Evolutionary conservation across 805 yeast species (phyloP), one percentile per base, ranked within the genome.

Genomic region (Maudiozyma barnettii): DNA sequence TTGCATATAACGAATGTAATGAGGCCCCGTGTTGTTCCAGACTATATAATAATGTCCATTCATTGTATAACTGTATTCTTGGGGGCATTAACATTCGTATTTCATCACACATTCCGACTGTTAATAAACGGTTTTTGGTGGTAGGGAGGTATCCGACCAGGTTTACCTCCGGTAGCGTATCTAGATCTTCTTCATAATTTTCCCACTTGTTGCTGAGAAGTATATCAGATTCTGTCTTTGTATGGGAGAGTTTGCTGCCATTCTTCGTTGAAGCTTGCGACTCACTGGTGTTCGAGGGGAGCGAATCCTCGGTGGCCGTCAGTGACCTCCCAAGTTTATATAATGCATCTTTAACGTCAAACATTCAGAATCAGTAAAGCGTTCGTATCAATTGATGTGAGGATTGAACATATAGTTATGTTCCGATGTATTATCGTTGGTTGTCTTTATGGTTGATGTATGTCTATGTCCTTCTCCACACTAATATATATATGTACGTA

Each of bases 21-120:
- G 96, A 85, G 0, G 95, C 82, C 0, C 99, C 99, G 61, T 89
- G 86, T 63, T 88, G 96, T 55, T 90, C 97, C 50, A 87, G 66
- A n/a, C 93, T 82, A 61, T 90, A 91, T 2, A 81, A 64, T 44
- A 93, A 64, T 5, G 74, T 65, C 99, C 98, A 93, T 5, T 75
- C 75, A 36, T 83, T 81, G 51, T 78, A 78, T 21, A 91, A 70
- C 61, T 88, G 96, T 37, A 85, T 69, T 42, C 97, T 71, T 4
- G 86, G 74, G 0, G 97, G 96, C 50, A 93, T 62, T 45, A 87
- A 73, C 23, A 71, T 69, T 41, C 96, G 72, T 33, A 91, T 73
- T 46, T 87, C 88, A 49, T 76, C 84, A 1, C 93, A 93, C 57
- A 91, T 67, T 44, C 77, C 84, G 0, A 54, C 44, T n/a, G 72